Evolutionary conservation across 805 yeast genomes (phyloP), one percentile per base, ranked within the genome.

Genomic region (Ogataea pini): DNA sequence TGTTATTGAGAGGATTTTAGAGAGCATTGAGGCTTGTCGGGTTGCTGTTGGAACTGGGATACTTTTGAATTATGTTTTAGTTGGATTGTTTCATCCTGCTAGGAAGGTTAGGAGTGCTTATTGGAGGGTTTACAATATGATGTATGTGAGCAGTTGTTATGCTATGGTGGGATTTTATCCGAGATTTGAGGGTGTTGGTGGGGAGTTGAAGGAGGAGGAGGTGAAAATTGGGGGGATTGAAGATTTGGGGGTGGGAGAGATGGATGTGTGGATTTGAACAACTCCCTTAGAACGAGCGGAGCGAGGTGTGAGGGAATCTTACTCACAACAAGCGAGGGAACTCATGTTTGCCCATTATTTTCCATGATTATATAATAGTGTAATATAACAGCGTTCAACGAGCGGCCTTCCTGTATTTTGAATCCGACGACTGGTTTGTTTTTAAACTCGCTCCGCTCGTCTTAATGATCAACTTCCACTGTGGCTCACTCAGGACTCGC

Each of bases 41-140:
- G 70, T 76, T 39, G 85, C 85, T 0, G 64, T 91, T 12, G 99
- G 99, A 0, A 75, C 79, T 4, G 97, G 96, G 0, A 59, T 82
- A 1, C 72, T 86, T 47, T 63, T 86, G 75, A 82, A 86, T 57
- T 94, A 94, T 64, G 58, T 86, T 0, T 80, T 96, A 85, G 82
- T 85, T 0, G 99, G 99, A 0, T 69, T 94, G 16, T 94, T 90
- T 64, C 98, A 94, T 59, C 96, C 98, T 1, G 97, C 98, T 0
- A 73, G 85, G 48, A 86, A 84, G 59, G 98, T 94, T 0, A 74
- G 99, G 51, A 70, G 68, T 3, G 83, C 94, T 0, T 94, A 85
- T 65, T 94, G 98, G 98, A 83, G 77, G 54, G 64, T 90, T 12
- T 91, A 81, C 71, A 91, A 92, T 59, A 69, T 71, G 34, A 80